Percentiles rank a stretch among this genome's conserved stretches.
Evolutionary conservation across 73 alveolate species (phyloP).

Genomic region (Paramecium octaurelia): DNA sequence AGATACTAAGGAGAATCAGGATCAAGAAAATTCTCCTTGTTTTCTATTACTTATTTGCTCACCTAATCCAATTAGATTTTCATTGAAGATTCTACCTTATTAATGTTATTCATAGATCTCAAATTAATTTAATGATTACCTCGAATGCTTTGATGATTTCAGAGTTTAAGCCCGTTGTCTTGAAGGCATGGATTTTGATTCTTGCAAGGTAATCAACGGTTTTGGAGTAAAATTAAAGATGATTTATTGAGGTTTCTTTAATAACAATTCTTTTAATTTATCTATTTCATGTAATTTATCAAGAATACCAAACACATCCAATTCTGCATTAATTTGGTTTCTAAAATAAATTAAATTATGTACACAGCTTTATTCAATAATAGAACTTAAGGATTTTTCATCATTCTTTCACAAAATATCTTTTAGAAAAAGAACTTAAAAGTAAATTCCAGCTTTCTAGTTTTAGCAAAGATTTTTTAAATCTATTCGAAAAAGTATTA

Average conservation of each 20-base stretch:
- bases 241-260: not conserved
- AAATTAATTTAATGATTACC: not conserved
- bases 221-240: constrained; percentile 29
- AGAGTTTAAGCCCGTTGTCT: not conserved
- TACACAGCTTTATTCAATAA: constrained; percentile 11
- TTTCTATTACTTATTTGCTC: not conserved
- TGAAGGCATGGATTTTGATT: not conserved
- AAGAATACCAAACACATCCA: not conserved
- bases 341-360: not conserved
- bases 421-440: not conserved
- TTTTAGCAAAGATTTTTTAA: not conserved
- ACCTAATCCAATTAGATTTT: not conserved
- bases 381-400: not conserved
- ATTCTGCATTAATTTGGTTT: not conserved
- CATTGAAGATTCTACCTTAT: not conserved
- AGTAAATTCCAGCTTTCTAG: not conserved
- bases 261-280: not conserved
- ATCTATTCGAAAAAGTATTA: not conserved
- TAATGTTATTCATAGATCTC: not conserved
- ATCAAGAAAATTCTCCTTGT: not conserved
- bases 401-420: not conserved
- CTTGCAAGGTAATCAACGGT: not conserved
- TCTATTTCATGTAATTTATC: constrained; percentile 26
- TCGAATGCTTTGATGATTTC: not conserved
- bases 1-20: not conserved